A percentile compares a stretch with the other conserved stretches of the same genome.
Evolutionary conservation across 1,284 basidiomycete species (phyloP).

Genomic region (Somion occarium): DNA sequence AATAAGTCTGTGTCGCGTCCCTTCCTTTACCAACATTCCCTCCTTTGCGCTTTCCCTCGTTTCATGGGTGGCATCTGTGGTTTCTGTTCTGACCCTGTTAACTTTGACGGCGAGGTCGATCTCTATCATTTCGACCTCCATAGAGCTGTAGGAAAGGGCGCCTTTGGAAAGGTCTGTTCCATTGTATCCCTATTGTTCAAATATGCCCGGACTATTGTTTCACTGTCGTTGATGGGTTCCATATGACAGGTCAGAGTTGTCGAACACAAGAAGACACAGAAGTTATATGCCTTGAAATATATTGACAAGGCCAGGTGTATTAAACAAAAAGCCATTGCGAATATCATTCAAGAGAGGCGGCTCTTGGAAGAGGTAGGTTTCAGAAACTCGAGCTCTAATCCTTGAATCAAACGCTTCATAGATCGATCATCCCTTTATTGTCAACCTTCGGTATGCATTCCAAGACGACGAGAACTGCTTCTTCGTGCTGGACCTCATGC

Average conservation of each 20-base stretch:
- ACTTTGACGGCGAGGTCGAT: constrained; percentile 91
- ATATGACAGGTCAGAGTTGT: constrained; percentile 86
- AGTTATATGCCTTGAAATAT: constrained; percentile 95
- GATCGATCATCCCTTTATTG: constrained; percentile 94
- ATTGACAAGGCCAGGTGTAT: constrained; percentile 94
- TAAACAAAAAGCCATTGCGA: constrained; percentile 89
- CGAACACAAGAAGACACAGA: constrained; percentile 91
- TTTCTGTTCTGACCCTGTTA: constrained; percentile 56
- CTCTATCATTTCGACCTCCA: constrained; percentile 96
- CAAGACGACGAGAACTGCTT: constrained; percentile 98
- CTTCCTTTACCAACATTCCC: constrained; percentile 7
- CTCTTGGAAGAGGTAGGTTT: constrained; percentile 77
- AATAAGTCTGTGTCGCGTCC: constrained; percentile 10
- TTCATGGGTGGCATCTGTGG: constrained; percentile 25
- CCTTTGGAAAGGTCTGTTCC: constrained; percentile 86
- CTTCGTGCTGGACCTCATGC: constrained; percentile 95
- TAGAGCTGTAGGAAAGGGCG: constrained; percentile 90
- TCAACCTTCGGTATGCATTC: constrained; percentile 94
- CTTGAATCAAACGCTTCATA: constrained; percentile 26
- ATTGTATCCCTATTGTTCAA: constrained; percentile 6
- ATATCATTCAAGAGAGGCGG: constrained; percentile 90
- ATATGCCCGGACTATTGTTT: neutral
- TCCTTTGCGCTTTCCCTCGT: constrained; percentile 6
- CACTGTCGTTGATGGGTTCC: constrained; percentile 6
- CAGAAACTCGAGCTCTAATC: constrained; percentile 1